Percentiles rank a stretch among this genome's conserved stretches.
Evolutionary conservation across 1,284 basidiomycete species (phyloP).

Genomic region (Microbotryomycetes sp.): DNA sequence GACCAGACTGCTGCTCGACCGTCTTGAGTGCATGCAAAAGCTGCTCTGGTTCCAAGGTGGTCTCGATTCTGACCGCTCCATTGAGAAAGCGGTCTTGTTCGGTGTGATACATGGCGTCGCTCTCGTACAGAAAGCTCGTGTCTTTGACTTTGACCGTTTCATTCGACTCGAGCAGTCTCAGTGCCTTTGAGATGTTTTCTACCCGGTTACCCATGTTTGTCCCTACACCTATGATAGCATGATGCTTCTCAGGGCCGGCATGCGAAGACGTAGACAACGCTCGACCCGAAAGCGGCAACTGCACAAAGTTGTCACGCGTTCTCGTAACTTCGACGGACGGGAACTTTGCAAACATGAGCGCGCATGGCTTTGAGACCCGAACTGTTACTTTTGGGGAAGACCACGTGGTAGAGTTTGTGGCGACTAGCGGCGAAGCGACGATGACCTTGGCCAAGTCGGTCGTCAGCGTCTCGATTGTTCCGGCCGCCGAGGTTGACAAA

Average conservation of each 20-base stretch:
- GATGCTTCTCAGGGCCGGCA: slow-evolving; percentile 27
- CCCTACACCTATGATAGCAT: slow-evolving; percentile 69
- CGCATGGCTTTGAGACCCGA: slow-evolving; percentile 66
- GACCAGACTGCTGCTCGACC: slow-evolving; percentile 68
- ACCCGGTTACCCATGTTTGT: slow-evolving; percentile 86
- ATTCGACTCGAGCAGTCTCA: slow-evolving; percentile 52
- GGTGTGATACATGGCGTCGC: slow-evolving; percentile 87
- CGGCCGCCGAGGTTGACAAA: slow-evolving; percentile 50
- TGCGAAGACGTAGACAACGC: background rate
- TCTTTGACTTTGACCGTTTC: slow-evolving; percentile 51
- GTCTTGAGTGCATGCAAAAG: slow-evolving; percentile 64
- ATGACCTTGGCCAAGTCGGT: slow-evolving; percentile 52
- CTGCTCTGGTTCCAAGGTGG: slow-evolving; percentile 56
- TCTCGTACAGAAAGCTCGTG: slow-evolving; percentile 91
- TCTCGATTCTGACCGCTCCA: slow-evolving; percentile 78
- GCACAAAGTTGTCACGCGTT: slow-evolving; percentile 42
- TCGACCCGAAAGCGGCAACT: background rate
- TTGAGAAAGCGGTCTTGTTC: slow-evolving; percentile 88
- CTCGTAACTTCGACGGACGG: slow-evolving; percentile 58
- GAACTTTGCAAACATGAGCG: slow-evolving; percentile 60
- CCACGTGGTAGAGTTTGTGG: slow-evolving; percentile 38
- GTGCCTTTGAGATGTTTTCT: slow-evolving; percentile 69
- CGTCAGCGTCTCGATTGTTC: slow-evolving; percentile 67
- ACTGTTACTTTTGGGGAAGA: slow-evolving; percentile 47
- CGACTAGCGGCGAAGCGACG: slow-evolving; percentile 27